Evolutionary conservation across 768 basidiomycete genomes (phyloP), one percentile per base, ranked within the genome.

Genomic region (Neoboletus brunneissimus): DNA sequence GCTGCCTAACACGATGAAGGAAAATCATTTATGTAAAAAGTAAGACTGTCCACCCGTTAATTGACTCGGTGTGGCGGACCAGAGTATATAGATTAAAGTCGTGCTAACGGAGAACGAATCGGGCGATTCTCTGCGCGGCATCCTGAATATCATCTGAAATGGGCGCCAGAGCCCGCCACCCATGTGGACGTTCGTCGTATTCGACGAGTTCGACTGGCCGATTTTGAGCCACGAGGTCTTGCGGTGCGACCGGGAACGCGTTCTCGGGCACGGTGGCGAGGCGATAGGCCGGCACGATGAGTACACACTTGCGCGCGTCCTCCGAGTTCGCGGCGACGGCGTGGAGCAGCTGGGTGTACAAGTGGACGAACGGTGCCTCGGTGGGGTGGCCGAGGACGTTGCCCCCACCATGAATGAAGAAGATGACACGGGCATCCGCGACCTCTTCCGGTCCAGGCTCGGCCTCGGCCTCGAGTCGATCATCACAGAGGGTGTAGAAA

Each of bases 391-490:
- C 67, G 3, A n/a, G 0, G 44, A 64, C 0, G 15, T 63, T 60
- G 2, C 50, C 67, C 13, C 67, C 67, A 5, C 68, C 66, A 16
- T 70, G 67, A n/a, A 68, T 51, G 44, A 57, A 59, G 53, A 69
- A 62, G 35, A 71, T 51, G 48, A 66, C 58, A 16, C 27, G 56
- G 11, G 56, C 55, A 11, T 65, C 37, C 0, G 53, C 32, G 2
- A 22, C 42, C 0, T 53, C 42, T 0, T 54, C 34, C 3, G 22
- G 9, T 1, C 15, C 20, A 5, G 37, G 18, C 15, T 31, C 29
- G 1, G 38, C 11, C 11, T 31, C 13, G 20, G 11, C 11, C 11
- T 31, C n/a, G 20, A 15, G 29, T 5, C 1, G 2, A 22, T 54
- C 34, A 23, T 20, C 18, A n/a, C 15, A 13, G 41, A 60, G 59